Percentiles rank a stretch among this genome's conserved stretches.
These are phyloP conservation scores for Blastocystis sp. DNA, from an alignment of 352 stramenopile genomes.

Conservation along the genomic window DNA sequence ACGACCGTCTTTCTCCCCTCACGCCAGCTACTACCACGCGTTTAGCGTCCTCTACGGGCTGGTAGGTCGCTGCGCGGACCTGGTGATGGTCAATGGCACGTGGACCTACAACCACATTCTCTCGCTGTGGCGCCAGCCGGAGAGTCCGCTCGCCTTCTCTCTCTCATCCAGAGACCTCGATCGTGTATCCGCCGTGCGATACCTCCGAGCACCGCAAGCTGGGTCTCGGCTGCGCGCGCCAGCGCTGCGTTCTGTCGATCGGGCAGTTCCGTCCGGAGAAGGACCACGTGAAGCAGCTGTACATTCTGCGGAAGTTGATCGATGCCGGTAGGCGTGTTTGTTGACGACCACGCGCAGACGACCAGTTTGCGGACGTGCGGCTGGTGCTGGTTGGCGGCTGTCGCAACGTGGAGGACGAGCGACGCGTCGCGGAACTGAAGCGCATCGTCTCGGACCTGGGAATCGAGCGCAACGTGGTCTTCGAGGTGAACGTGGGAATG, in stretches of 20 bases:
- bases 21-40: constrained; percentile 73
- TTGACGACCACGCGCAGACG: constrained; percentile 1
- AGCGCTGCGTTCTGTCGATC: constrained; percentile 80
- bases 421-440: constrained; percentile 73
- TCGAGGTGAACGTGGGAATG: constrained; percentile 70
- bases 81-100: constrained; percentile 92
- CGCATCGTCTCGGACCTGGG: constrained; percentile 70
- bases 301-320: constrained; percentile 24
- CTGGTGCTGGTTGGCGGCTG: constrained; percentile 88
- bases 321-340: constrained; percentile 18
- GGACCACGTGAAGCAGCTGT: constrained; percentile 76
- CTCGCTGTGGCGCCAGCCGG: constrained; percentile 73
- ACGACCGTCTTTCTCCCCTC: constrained; percentile 56
- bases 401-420: constrained; percentile 79
- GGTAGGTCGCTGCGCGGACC: constrained; percentile 70
- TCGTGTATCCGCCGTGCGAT: constrained; percentile 88
- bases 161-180: background rate
- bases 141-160: constrained; percentile 11
- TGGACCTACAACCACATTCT: constrained; percentile 91
- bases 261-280: constrained; percentile 97
- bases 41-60: constrained; percentile 83
- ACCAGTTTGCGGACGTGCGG: constrained; percentile 67
- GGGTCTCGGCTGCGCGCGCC: constrained; percentile 59
- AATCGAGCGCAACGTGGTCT: constrained; percentile 75
- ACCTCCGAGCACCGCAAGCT: constrained; percentile 63